These are phyloP conservation scores for Waltergamsia citrina DNA, from an alignment of 2,329 filamentous ascomycete species.

Conservation along the genomic window DNA sequence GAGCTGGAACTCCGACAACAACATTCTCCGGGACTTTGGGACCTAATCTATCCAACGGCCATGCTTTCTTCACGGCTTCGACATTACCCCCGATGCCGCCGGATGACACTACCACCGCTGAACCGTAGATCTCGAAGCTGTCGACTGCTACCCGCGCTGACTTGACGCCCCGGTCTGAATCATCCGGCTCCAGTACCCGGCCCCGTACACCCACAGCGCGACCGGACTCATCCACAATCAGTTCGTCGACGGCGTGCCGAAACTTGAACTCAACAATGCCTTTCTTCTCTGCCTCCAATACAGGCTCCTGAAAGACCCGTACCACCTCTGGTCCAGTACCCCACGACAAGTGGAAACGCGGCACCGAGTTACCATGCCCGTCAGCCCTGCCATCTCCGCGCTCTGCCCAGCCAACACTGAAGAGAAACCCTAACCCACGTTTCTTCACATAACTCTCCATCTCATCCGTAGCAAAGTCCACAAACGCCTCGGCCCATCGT, in stretches of 20 bases:
- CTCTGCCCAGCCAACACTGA: conserved; percentile 53
- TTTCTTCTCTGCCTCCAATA: conserved; percentile 40
- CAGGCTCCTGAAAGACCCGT: conserved; percentile 46
- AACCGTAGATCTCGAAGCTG: conserved; percentile 42
- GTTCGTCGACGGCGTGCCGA: conserved; percentile 46
- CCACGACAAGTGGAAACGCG: conserved; percentile 54
- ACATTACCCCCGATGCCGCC: conserved; percentile 54
- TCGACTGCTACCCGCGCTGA: conserved; percentile 37
- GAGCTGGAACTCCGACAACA: conserved; percentile 50
- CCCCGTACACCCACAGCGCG: conserved; percentile 43
- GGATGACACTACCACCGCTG: conserved; percentile 43
- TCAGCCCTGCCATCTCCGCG: conserved; percentile 43
- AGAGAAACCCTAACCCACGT: conserved; percentile 40
- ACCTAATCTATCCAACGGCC: conserved; percentile 48
- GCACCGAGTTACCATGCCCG: conserved; percentile 53
- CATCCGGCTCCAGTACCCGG: conserved; percentile 39
- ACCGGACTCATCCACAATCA: conserved; percentile 40
- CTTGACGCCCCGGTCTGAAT: conserved; percentile 39
- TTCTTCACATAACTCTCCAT: conserved; percentile 49
- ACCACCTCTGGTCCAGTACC: conserved; percentile 52
- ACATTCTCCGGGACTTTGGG: conserved; percentile 45
- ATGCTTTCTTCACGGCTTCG: conserved; percentile 47
- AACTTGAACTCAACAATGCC: conserved; percentile 46
- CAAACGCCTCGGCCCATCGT: conserved; percentile 54
- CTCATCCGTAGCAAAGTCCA: conserved; percentile 49